phyloP scores from a whole-genome alignment of 306 rosid species.

The Quillaja saponaria region DNA sequence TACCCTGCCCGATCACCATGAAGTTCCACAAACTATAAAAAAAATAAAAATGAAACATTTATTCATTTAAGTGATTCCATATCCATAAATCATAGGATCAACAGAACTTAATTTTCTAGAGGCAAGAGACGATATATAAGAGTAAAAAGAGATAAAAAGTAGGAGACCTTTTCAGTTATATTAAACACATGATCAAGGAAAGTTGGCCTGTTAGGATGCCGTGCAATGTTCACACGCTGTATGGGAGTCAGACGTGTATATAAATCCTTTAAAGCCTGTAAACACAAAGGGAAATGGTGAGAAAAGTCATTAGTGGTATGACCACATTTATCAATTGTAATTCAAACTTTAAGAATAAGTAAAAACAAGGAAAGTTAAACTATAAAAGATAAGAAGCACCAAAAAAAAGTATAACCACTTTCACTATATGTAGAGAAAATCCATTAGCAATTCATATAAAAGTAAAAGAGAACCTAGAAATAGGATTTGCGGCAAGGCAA shows the following conservation, averaged over 20 bases:
- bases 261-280: conserved; percentile 77
- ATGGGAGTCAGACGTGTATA: conserved; percentile 72
- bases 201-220: conserved; percentile 98
- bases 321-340: conserved; percentile 5
- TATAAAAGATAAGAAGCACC: too few relatives aligned
- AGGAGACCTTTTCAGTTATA: conserved; percentile 84
- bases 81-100: conserved; percentile 19
- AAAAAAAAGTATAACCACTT: too few relatives aligned
- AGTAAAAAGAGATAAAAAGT: conserved; percentile 15
- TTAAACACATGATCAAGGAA: conserved; percentile 84
- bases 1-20: conserved; percentile 97
- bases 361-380: too few relatives aligned
- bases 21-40: conserved; percentile 84
- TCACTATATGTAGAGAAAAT: too few relatives aligned
- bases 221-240: conserved; percentile 80
- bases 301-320: conserved; percentile 15
- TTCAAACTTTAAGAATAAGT: background rate
- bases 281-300: conserved; percentile 29
- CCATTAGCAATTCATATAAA: too few relatives aligned
- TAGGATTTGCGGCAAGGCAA: too few relatives aligned
- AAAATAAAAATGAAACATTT: conserved; percentile 22
- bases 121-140: conserved; percentile 17
- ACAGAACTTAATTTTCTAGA: conserved; percentile 24
- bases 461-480: too few relatives aligned
- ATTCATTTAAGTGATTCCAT: conserved; percentile 25